Base-by-base conservation (phyloP, 2,329 filamentous ascomycete species). In the Albifimbria verrucaria region DNA sequence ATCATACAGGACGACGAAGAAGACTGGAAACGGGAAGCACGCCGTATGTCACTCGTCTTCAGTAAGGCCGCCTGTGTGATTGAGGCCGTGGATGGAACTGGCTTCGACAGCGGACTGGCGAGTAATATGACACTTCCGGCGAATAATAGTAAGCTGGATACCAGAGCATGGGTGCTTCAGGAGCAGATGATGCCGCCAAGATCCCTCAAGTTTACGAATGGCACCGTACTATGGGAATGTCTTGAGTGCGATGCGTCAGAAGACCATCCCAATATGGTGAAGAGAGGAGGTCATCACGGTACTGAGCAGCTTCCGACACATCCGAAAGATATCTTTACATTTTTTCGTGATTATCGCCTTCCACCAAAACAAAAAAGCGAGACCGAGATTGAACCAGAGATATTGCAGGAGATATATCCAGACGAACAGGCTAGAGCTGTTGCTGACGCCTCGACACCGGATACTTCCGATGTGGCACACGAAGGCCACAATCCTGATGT, bases 141-240 rank as follows among this genome's bases (percentile, higher is more conserved):
- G 25, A 49, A 3, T 10, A 20, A 17, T 26, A n/a, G 32, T 17
- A 12, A 39, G 12, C 32, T 39, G 12, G 18, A n/a, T n/a, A 39
- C 32, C 32, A 39, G 47, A 32, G 47, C 47, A 9, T 49, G 47
- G 47, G 47, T 49, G 11, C 25, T 49, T 7, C 47, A 49, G 21
- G 47, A 49, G 36, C 47, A 32, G 20, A 49, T 49, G 47, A 49
- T 49, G 24, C 47, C 47, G 11, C 47, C 47, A 15, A 24, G 47
- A 4, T 20, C 24, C 7, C 15, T 49, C 15, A 7, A 20, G 24
- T 49, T 49, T 17, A 20, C 7, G 24, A 20, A 39, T 10, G 17
- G 32, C 10, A 21, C 24, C 5, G 24, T 49, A 21, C 23, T n/a
- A 20, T 49, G 47, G 47, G 47, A 49, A 32, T 49, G 47, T 23